phyloP scores from a whole-genome alignment of 176 grass and related monocot species.

The Olyra latifolia region DNA sequence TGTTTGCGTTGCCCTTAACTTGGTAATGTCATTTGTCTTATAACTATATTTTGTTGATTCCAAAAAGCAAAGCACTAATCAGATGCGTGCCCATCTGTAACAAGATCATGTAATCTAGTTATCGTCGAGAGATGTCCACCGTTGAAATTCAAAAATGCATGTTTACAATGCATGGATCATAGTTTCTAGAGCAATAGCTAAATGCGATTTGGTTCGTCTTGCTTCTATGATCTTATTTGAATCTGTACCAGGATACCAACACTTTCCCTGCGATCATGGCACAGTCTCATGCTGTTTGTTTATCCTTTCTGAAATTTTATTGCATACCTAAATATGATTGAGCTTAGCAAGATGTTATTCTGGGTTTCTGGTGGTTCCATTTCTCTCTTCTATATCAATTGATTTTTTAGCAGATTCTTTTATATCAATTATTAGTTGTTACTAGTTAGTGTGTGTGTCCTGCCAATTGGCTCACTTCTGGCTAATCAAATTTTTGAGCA shows the following conservation, averaged over 20 bases:
- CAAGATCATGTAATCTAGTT: neutral
- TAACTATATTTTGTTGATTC: constrained; percentile 14
- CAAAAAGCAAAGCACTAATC: neutral
- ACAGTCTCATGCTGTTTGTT: constrained; percentile 8
- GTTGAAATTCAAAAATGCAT: constrained; percentile 22
- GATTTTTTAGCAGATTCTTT: too few species aligned
- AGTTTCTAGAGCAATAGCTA: neutral
- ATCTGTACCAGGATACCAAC: neutral
- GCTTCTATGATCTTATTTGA: constrained; percentile 9
- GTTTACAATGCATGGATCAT: constrained; percentile 1
- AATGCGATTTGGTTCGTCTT: constrained; percentile 3
- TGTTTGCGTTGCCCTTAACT: constrained; percentile 19
- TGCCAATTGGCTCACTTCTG: constrained; percentile 13
- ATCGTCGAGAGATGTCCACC: constrained; percentile 12
- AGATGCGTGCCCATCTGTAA: neutral
- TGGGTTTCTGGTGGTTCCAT: neutral
- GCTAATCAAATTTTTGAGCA: neutral
- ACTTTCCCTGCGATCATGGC: neutral
- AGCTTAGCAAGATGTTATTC: neutral
- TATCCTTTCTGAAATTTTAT: constrained; percentile 1
- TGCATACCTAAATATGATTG: constrained; percentile 12
- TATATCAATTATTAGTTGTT: neutral
- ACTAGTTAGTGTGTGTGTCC: neutral
- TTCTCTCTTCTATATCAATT: neutral
- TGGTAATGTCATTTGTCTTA: constrained; percentile 12